These are phyloP conservation scores for Wickerhamiella domercqiae DNA, from an alignment of 805 yeast genomes.

Conservation along the genomic window DNA sequence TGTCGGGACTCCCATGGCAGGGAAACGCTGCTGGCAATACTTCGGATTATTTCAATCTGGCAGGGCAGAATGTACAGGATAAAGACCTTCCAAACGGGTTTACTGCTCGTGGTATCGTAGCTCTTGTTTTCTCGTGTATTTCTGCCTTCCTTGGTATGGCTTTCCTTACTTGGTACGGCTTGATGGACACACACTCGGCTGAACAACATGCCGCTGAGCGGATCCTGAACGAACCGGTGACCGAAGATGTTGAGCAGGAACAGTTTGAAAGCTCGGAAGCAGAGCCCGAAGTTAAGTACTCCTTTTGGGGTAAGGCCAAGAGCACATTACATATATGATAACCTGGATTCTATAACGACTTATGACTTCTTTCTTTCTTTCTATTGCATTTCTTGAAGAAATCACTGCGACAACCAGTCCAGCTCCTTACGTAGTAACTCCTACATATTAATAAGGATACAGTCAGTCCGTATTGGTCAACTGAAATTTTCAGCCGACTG, in stretches of 20 bases:
- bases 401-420: too few species aligned
- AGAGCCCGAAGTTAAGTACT: too few species aligned
- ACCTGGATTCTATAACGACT: too few species aligned
- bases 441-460: too few species aligned
- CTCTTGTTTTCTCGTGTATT: conserved; percentile 76
- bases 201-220: conserved; percentile 12
- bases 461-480: too few species aligned
- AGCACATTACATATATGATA: too few species aligned
- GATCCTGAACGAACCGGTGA: conserved; percentile 6
- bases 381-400: too few species aligned
- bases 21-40: conserved; percentile 90
- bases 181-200: conserved; percentile 40
- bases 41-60: conserved; percentile 44
- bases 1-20: conserved; percentile 33
- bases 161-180: conserved; percentile 69
- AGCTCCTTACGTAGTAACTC: too few species aligned
- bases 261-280: too few species aligned
- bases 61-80: conserved; percentile 60
- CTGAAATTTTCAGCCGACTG: not conserved
- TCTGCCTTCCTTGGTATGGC: conserved; percentile 73
- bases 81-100: conserved; percentile 67
- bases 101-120: conserved; percentile 90
- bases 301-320: too few species aligned
- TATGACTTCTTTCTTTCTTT: too few species aligned
- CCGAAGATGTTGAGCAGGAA: not conserved